phyloP scores from a whole-genome alignment of 179 eudicot species.

The Amaranthus tricolor region DNA sequence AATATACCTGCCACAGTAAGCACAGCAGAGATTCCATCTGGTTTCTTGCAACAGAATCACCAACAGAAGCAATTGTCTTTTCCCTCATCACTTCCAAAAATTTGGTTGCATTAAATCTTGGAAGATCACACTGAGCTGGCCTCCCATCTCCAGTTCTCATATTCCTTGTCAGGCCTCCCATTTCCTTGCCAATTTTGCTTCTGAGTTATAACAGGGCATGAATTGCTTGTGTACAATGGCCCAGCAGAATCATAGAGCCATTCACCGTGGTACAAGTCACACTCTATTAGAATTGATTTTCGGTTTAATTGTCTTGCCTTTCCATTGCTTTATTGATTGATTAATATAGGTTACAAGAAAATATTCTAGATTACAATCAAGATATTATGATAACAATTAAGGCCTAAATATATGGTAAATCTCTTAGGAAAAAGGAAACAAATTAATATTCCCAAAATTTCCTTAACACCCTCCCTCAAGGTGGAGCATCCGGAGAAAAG shows the following conservation, averaged over 20 bases:
- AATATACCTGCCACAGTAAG: conserved; percentile 91
- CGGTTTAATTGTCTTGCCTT: too few relatives aligned
- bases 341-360: too few relatives aligned
- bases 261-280: conserved; percentile 69
- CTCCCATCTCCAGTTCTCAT: conserved; percentile 87
- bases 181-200: conserved; percentile 84
- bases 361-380: too few relatives aligned
- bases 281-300: too few relatives aligned
- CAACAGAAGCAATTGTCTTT: conserved; percentile 82
- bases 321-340: too few relatives aligned
- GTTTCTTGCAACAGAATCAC: conserved; percentile 88
- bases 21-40: conserved; percentile 91
- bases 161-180: conserved; percentile 85
- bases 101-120: conserved; percentile 62
- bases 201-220: conserved; percentile 69
- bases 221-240: conserved; percentile 56
- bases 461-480: too few relatives aligned
- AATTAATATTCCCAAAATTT: too few relatives aligned
- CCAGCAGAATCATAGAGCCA: conserved; percentile 67
- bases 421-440: too few relatives aligned
- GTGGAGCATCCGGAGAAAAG: too few relatives aligned
- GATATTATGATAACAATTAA: too few relatives aligned
- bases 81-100: conserved; percentile 87
- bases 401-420: too few relatives aligned
- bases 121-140: conserved; percentile 74